Evolutionary conservation across 768 basidiomycete genomes (phyloP).

Genomic region (Chlorophyllum brunneum): DNA sequence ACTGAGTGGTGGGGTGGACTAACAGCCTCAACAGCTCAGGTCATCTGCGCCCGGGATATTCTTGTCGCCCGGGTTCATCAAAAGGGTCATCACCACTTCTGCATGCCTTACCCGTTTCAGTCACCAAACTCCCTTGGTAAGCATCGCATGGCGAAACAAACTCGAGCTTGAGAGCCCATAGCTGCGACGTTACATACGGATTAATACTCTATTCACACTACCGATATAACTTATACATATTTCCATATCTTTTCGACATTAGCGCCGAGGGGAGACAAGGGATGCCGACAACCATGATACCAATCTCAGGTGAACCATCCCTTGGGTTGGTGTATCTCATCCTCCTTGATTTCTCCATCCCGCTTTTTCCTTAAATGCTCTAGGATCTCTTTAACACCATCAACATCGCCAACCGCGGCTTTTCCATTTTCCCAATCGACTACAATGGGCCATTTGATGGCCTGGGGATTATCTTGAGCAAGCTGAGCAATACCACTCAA

Average conservation of each 20-base stretch:
- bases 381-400: slow-evolving; percentile 64
- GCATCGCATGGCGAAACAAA: too few species aligned
- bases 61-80: not conserved
- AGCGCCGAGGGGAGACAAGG: too few species aligned
- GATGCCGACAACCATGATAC: too few species aligned
- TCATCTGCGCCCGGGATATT: not conserved
- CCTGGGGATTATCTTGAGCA: slow-evolving; percentile 50
- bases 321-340: slow-evolving; percentile 42
- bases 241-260: too few species aligned
- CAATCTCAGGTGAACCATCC: slow-evolving; percentile 48
- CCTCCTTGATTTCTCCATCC: slow-evolving; percentile 56
- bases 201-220: too few species aligned
- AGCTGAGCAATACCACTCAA: slow-evolving; percentile 45
- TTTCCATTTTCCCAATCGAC: slow-evolving; percentile 72
- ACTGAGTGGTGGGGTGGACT: not conserved
- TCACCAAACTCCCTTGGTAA: not conserved
- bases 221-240: too few species aligned
- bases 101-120: not conserved
- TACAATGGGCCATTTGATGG: slow-evolving; percentile 76
- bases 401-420: slow-evolving; percentile 62
- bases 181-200: too few species aligned
- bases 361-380: slow-evolving; percentile 61
- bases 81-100: slow-evolving; percentile 2
- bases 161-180: too few species aligned
- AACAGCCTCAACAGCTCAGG: not conserved